Conservation (phyloP, 805 yeast genomes). For the Ogataea pini region DNA sequence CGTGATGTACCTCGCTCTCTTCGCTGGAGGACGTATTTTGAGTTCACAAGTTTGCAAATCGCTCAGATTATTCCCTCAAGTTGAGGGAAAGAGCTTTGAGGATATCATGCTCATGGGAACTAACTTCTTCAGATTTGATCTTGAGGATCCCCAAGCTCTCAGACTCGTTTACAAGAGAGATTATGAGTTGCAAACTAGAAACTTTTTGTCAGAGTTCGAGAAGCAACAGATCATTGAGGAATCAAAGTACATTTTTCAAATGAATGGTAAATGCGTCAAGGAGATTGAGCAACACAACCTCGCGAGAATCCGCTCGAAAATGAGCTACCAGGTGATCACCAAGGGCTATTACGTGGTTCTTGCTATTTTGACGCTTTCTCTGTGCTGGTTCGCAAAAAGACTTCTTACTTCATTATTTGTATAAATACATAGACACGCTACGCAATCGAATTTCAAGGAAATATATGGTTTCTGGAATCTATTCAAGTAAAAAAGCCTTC, state of each 20-base stretch:
- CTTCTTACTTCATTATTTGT: constrained; percentile 22
- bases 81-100: constrained; percentile 62
- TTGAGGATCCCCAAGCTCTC: constrained; percentile 62
- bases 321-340: constrained; percentile 54
- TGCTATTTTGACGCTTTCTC: constrained; percentile 35
- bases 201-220: constrained; percentile 66
- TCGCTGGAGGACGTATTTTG: constrained; percentile 83
- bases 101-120: constrained; percentile 65
- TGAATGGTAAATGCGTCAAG: constrained; percentile 58
- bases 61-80: constrained; percentile 73
- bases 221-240: constrained; percentile 71
- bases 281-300: constrained; percentile 72
- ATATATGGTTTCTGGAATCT: no score
- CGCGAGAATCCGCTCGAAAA: constrained; percentile 51
- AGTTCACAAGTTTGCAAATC: constrained; percentile 65
- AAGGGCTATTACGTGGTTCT: constrained; percentile 51
- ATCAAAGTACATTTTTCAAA: constrained; percentile 61
- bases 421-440: not conserved
- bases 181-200: constrained; percentile 75
- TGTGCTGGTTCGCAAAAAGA: constrained; percentile 40
- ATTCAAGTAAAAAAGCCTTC: constrained; percentile 48
- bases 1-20: constrained; percentile 79
- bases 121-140: constrained; percentile 68
- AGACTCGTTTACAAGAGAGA: constrained; percentile 70
- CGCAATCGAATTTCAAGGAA: no score